phyloP scores from a whole-genome alignment of 805 yeast genomes.

The Hanseniaspora jakobsenii region DNA sequence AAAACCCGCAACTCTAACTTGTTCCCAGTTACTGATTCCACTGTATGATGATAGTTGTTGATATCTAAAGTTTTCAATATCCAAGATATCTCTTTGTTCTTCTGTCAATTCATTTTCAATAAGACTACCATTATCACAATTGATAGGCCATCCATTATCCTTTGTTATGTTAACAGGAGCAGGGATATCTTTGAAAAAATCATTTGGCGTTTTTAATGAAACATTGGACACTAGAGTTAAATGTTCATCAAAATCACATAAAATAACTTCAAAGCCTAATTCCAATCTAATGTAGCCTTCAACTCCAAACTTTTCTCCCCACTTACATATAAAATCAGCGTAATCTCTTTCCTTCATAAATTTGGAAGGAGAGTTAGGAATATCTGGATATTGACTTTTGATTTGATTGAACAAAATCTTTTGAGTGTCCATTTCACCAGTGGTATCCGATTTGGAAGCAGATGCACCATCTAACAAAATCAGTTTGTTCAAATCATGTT shows the following conservation, averaged over 20 bases:
- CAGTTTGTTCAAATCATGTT: constrained; percentile 37
- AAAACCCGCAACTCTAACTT: constrained; percentile 34
- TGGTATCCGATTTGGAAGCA: constrained; percentile 40
- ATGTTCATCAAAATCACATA: constrained; percentile 46
- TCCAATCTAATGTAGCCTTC: constrained; percentile 51
- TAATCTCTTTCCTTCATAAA: constrained; percentile 34
- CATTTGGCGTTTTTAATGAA: constrained; percentile 30
- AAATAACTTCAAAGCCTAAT: constrained; percentile 47
- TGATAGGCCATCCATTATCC: constrained; percentile 27
- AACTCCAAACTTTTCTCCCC: constrained; percentile 42
- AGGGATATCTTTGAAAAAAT: constrained; percentile 31
- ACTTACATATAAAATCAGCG: constrained; percentile 42
- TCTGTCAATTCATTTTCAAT: constrained; percentile 20
- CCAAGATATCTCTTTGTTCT: constrained; percentile 21
- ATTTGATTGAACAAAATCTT: constrained; percentile 30
- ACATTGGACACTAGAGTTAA: constrained; percentile 37
- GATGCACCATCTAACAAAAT: constrained; percentile 55
- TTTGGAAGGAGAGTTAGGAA: background rate
- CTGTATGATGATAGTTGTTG: constrained; percentile 19
- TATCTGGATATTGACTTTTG: constrained; percentile 13
- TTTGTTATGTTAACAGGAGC: constrained; percentile 21
- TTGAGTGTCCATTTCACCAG: constrained; percentile 56
- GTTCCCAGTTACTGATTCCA: constrained; percentile 34
- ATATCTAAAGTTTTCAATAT: constrained; percentile 23
- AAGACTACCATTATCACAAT: constrained; percentile 19